Percentiles rank a stretch among this genome's conserved stretches.
These are phyloP conservation scores for Elongisporangium anandrum DNA, from an alignment of 352 stramenopile species.

Conservation along the genomic window DNA sequence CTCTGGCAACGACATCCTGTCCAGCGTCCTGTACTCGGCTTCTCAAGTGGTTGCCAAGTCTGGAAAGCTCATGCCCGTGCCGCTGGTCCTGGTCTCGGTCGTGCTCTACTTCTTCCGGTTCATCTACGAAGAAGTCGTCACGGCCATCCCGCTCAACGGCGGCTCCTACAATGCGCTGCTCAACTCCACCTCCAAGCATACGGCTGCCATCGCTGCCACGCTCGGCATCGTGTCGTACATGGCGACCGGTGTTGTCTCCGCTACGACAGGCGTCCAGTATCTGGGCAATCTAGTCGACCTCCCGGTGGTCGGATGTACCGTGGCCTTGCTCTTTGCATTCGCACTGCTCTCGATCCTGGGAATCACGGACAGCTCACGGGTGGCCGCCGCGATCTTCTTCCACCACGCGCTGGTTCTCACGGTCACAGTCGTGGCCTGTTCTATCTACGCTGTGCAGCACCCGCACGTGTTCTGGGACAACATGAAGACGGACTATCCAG, in stretches of 20 bases:
- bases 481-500: conserved; percentile 46
- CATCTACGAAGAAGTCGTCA: conserved; percentile 89
- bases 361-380: conserved; percentile 71
- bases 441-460: conserved; percentile 56
- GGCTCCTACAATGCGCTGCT: conserved; percentile 90
- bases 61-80: conserved; percentile 76
- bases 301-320: conserved; percentile 25
- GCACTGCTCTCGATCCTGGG: conserved; percentile 65
- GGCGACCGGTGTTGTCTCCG: conserved; percentile 70
- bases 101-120: conserved; percentile 58
- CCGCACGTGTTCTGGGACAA: conserved; percentile 57
- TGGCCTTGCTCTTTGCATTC: conserved; percentile 70
- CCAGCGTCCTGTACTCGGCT: conserved; percentile 73
- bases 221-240: conserved; percentile 88
- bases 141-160: conserved; percentile 86
- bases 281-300: conserved; percentile 62
- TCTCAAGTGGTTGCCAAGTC: conserved; percentile 36
- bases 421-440: conserved; percentile 37
- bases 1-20: conserved; percentile 88
- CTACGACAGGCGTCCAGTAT: conserved; percentile 70
- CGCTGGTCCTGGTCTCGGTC: conserved; percentile 64
- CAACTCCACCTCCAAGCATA: conserved; percentile 87
- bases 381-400: conserved; percentile 82
- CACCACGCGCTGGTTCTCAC: conserved; percentile 66
- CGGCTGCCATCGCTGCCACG: conserved; percentile 73